Conservation (phyloP, 2,329 filamentous ascomycete genomes). For the Penicillium sp. region DNA sequence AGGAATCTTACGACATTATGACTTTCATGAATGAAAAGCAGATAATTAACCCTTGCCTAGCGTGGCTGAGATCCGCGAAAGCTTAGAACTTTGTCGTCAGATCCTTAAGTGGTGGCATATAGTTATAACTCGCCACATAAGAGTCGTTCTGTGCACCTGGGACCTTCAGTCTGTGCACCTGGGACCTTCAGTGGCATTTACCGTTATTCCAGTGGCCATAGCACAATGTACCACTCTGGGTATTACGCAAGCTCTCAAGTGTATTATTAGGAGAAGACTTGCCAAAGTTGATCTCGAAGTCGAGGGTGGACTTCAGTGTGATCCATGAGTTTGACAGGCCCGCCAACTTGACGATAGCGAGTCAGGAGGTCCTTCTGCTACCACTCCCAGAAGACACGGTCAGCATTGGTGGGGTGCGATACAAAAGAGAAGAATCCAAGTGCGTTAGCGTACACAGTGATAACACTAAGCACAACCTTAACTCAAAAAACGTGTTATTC, state of each 20-base stretch:
- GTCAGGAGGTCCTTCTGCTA: too few relatives aligned
- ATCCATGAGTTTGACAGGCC: too few relatives aligned
- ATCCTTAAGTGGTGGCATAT: not conserved
- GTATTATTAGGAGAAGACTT: slow-evolving; percentile 9
- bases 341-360: too few relatives aligned
- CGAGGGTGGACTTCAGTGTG: not conserved
- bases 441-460: too few relatives aligned
- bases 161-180: not conserved
- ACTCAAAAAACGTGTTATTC: not conserved
- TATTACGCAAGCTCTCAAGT: slow-evolving; percentile 7
- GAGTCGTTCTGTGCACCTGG: too few relatives aligned
- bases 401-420: too few relatives aligned
- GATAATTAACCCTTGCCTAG: not conserved
- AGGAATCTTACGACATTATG: not conserved
- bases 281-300: slow-evolving; percentile 14
- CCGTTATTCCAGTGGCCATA: slow-evolving; percentile 5
- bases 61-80: not conserved
- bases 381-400: too few relatives aligned
- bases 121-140: too few relatives aligned
- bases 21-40: not conserved
- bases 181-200: not conserved
- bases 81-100: not conserved
- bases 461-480: not conserved
- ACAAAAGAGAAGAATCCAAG: too few relatives aligned
- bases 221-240: slow-evolving; percentile 4